These are phyloP conservation scores for Pythium aphanidermatum DNA, from an alignment of 352 stramenopile genomes.

Conservation along the genomic window DNA sequence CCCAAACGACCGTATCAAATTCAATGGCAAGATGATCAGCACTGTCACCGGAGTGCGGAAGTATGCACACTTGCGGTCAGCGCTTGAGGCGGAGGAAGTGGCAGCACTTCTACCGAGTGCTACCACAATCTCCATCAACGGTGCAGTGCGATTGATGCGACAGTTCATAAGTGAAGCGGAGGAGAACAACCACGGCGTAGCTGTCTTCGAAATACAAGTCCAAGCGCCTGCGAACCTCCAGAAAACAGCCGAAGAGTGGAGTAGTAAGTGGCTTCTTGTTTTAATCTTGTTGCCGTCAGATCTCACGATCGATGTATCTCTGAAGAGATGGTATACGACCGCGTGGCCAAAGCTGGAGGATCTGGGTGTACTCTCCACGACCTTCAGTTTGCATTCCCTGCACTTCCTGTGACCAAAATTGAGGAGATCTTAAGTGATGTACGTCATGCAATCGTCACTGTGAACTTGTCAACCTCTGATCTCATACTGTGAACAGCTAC, in stretches of 20 bases:
- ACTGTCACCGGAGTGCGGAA: constrained; percentile 50
- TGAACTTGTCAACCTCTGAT: constrained; percentile 12
- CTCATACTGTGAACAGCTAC: constrained; percentile 25
- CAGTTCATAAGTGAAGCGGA: constrained; percentile 60
- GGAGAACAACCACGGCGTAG: constrained; percentile 43
- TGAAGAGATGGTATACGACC: constrained; percentile 37
- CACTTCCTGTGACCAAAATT: constrained; percentile 40
- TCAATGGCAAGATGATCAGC: constrained; percentile 40
- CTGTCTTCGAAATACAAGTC: constrained; percentile 49
- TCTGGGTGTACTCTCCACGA: constrained; percentile 39
- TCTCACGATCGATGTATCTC: neutral
- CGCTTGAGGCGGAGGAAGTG: constrained; percentile 51
- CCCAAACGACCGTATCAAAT: constrained; percentile 53
- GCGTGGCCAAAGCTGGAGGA: constrained; percentile 27
- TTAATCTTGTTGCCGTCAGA: no score
- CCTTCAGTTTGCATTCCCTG: constrained; percentile 51
- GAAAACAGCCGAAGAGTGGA: constrained; percentile 47
- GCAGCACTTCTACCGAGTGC: constrained; percentile 28
- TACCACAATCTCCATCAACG: constrained; percentile 11
- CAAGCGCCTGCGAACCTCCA: constrained; percentile 6
- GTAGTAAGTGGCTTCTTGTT: constrained; percentile 35
- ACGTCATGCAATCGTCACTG: constrained; percentile 6
- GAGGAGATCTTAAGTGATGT: constrained; percentile 53
- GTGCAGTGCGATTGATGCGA: constrained; percentile 38
- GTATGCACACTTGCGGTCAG: constrained; percentile 46